Percentiles rank a stretch among this genome's conserved stretches.
These are phyloP conservation scores for Zygoascus ofunaensis DNA, from an alignment of 805 yeast genomes.

Conservation along the genomic window DNA sequence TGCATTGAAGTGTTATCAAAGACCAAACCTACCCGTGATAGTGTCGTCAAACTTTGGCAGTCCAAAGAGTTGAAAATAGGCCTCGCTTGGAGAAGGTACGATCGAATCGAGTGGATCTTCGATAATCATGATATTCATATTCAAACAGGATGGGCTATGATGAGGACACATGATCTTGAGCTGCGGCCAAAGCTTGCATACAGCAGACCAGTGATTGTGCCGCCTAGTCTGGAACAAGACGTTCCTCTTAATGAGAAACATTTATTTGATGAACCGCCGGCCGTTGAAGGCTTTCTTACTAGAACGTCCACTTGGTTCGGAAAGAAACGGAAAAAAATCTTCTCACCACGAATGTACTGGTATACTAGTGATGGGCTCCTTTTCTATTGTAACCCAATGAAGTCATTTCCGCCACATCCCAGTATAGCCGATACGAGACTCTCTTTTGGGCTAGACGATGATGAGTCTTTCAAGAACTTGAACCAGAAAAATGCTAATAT, in stretches of 20 bases:
- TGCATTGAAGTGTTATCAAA: slow-evolving; percentile 30
- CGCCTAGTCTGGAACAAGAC: neutral
- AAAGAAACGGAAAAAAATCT: slow-evolving; percentile 30
- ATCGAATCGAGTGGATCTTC: slow-evolving; percentile 62
- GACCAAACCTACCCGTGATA: slow-evolving; percentile 12
- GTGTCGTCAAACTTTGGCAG: slow-evolving; percentile 11
- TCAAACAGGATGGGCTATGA: slow-evolving; percentile 37
- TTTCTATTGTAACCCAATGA: slow-evolving; percentile 44
- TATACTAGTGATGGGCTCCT: slow-evolving; percentile 54
- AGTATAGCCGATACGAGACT: slow-evolving; percentile 30
- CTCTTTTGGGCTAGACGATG: slow-evolving; percentile 24
- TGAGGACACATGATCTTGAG: slow-evolving; percentile 48
- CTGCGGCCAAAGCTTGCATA: slow-evolving; percentile 35
- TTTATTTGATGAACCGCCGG: slow-evolving; percentile 46
- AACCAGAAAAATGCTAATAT: slow-evolving; percentile 17
- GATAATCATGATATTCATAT: slow-evolving; percentile 37
- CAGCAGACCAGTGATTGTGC: slow-evolving; percentile 19
- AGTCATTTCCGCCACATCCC: slow-evolving; percentile 51
- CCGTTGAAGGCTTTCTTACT: slow-evolving; percentile 75
- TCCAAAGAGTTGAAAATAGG: slow-evolving; percentile 31
- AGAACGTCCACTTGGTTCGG: slow-evolving; percentile 48
- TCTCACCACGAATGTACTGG: slow-evolving; percentile 45
- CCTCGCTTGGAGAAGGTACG: slow-evolving; percentile 58
- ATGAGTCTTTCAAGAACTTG: slow-evolving; percentile 7
- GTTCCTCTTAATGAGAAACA: slow-evolving; percentile 12